Conservation (phyloP, 768 basidiomycete species). For the Dentipellis sp. region DNA sequence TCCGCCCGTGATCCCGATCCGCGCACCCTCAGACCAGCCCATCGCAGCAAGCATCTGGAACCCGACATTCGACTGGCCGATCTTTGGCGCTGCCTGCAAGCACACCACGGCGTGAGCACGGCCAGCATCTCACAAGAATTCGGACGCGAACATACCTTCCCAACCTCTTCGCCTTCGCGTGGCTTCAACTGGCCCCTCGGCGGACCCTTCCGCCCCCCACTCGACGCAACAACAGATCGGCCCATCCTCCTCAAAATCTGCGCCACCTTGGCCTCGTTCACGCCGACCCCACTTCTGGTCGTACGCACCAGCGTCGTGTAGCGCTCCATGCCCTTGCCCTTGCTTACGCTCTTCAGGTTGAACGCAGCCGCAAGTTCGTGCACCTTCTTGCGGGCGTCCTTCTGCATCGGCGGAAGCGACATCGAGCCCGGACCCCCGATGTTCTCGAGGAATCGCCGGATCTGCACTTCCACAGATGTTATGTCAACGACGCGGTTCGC, state of each 20-base stretch:
- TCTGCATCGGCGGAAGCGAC: conserved; percentile 72
- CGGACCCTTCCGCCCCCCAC: conserved; percentile 22
- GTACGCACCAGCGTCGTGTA: conserved; percentile 77
- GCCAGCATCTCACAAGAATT: background rate
- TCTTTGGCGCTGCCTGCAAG: conserved; percentile 66
- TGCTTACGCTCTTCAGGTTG: conserved; percentile 67
- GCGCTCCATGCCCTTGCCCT: conserved; percentile 55
- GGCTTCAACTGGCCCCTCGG: conserved; percentile 35
- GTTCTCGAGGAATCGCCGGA: conserved; percentile 60
- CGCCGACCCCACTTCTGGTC: conserved; percentile 38
- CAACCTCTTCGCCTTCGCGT: conserved; percentile 82
- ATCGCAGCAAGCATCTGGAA: conserved; percentile 82
- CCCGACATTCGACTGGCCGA: conserved; percentile 72
- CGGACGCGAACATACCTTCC: conserved; percentile 40
- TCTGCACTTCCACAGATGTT: conserved; percentile 57
- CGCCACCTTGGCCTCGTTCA: conserved; percentile 55
- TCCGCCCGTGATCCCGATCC: conserved; percentile 60
- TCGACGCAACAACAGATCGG: conserved; percentile 5
- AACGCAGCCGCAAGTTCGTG: conserved; percentile 81
- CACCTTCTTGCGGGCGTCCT: conserved; percentile 57
- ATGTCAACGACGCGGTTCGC: conserved; percentile 52
- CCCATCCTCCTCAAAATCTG: conserved; percentile 26
- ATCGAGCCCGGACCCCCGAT: conserved; percentile 42
- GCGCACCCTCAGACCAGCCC: conserved; percentile 84
- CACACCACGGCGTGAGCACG: background rate